Evolutionary conservation across 1,139 yeast species (phyloP).

Genomic region (Yamadazyma pseudoaaseri): DNA sequence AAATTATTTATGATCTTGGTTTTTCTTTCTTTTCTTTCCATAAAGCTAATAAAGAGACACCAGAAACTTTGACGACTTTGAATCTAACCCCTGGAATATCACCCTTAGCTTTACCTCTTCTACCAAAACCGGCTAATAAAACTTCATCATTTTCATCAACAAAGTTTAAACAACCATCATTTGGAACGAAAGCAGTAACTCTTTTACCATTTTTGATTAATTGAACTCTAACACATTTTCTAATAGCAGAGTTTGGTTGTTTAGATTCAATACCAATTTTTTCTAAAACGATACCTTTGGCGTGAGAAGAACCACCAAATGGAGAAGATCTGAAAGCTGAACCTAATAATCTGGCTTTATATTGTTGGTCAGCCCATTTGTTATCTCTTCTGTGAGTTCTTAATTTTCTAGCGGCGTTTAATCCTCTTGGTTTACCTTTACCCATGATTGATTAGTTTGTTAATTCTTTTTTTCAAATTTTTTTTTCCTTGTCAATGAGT

Average conservation of each 20-base stretch:
- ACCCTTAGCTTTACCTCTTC: constrained; percentile 99
- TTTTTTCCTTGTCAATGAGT: constrained; percentile 7
- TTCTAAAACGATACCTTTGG: constrained; percentile 99
- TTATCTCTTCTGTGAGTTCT: constrained; percentile 99
- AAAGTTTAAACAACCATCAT: constrained; percentile 99
- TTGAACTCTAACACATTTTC: constrained; percentile 99
- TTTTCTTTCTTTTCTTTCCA: constrained; percentile 99
- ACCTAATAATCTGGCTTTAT: constrained; percentile 98
- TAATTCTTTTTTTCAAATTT: constrained; percentile 4
- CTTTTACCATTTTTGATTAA: constrained; percentile 99
- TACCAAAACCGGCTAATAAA: constrained; percentile 99
- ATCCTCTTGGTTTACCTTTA: constrained; percentile 96
- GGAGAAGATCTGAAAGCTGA: constrained; percentile 99
- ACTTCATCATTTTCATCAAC: constrained; percentile 99
- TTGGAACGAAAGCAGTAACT: constrained; percentile 99
- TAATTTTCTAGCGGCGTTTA: constrained; percentile 99
- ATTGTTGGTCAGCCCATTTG: constrained; percentile 99
- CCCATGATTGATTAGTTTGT: constrained; percentile 53
- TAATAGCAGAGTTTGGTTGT: constrained; percentile 99
- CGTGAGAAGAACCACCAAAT: constrained; percentile 99
- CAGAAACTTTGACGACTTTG: constrained; percentile 99
- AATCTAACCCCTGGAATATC: constrained; percentile 99
- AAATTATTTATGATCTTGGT: constrained; percentile 84
- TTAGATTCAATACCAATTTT: constrained; percentile 99
- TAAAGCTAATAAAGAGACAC: constrained; percentile 99